phyloP scores from a whole-genome alignment of 176 grass and related monocot species.

The Microstegium vimineum region DNA sequence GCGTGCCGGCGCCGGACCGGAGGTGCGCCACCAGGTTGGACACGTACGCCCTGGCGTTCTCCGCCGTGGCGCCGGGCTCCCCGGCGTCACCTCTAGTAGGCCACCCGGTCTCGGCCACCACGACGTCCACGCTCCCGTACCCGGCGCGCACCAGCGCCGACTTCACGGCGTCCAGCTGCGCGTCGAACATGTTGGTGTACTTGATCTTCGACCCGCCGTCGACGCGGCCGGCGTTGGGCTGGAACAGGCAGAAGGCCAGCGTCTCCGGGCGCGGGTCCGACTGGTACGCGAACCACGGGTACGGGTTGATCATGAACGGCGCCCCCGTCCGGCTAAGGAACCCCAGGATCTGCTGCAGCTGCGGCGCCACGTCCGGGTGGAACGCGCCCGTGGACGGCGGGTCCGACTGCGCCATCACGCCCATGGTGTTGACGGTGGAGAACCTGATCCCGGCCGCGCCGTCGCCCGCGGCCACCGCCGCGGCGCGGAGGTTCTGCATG shows the following conservation, averaged over 20 bases:
- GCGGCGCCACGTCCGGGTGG: constrained; percentile 51
- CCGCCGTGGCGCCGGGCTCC: constrained; percentile 61
- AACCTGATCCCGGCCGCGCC: constrained; percentile 40
- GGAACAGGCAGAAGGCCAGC: constrained; percentile 93
- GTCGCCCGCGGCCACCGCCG: constrained; percentile 37
- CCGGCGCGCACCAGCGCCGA: constrained; percentile 54
- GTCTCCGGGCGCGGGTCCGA: constrained; percentile 74
- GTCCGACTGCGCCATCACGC: constrained; percentile 80
- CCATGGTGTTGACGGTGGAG: constrained; percentile 94
- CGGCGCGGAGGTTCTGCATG: constrained; percentile 77
- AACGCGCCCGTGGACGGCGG: constrained; percentile 84
- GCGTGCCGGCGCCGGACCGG: constrained; percentile 70
- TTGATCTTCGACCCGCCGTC: constrained; percentile 61
- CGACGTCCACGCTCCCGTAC: constrained; percentile 57
- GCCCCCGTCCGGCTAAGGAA: constrained; percentile 70
- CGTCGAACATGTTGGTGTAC: constrained; percentile 99
- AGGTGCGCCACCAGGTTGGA: constrained; percentile 71
- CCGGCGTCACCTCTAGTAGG: constrained; percentile 60
- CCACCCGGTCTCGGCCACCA: constrained; percentile 98
- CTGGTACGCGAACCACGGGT: constrained; percentile 97
- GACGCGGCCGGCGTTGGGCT: constrained; percentile 69
- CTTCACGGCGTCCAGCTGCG: constrained; percentile 83
- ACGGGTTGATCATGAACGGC: constrained; percentile 97
- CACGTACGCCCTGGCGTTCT: constrained; percentile 74
- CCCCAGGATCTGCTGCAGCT: constrained; percentile 55